Evolutionary conservation across 768 basidiomycete genomes (phyloP), one percentile per base, ranked within the genome.

Genomic region (Boletus insuetus): DNA sequence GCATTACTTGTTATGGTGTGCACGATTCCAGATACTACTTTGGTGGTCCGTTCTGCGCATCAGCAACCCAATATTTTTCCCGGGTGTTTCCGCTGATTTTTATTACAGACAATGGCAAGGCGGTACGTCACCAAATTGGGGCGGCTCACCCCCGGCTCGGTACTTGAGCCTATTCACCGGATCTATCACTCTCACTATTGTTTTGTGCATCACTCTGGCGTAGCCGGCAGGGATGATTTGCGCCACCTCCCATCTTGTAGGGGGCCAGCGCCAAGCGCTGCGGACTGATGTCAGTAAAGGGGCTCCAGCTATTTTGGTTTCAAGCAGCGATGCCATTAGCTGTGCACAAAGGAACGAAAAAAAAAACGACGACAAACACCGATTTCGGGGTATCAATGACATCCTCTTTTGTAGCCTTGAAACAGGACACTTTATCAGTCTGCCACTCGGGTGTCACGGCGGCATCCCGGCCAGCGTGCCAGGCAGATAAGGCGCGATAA

Each of bases 41-140:
- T 31, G 19, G 26, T 22, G 31, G 48, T 32, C 34, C 42, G 13
- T 39, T 20, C 45, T 37, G 50, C 47, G 35, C 53, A 53, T 46
- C 49, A 44, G 19, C 19, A 43, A 19, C 46, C 19, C 20, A 16
- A 39, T 51, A n/a, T 56, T 54, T 46, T 9, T 20, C 34, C 42
- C 52, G 44, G 39, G 19, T 46, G 24, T 52, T 54, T 55, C 60
- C 51, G 49, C 56, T 51, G 17, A 32, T 56, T 34, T 52, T 53
- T 53, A 16, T 55, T 26, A 46, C 54, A 37, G 55, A 60, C 55
- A 64, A 57, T 60, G 46, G 10, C 38, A 52, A 50, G 58, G 64
- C 58, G 31, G 55, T 55, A 54, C 65, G 19, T 47, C 55, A 47
- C 49, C 54, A 40, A 52, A 64, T 49, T 0, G 10, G 55, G 58